These are phyloP conservation scores for Phylloporus rhodoxanthus DNA, from an alignment of 768 basidiomycete species.

Conservation along the genomic window DNA sequence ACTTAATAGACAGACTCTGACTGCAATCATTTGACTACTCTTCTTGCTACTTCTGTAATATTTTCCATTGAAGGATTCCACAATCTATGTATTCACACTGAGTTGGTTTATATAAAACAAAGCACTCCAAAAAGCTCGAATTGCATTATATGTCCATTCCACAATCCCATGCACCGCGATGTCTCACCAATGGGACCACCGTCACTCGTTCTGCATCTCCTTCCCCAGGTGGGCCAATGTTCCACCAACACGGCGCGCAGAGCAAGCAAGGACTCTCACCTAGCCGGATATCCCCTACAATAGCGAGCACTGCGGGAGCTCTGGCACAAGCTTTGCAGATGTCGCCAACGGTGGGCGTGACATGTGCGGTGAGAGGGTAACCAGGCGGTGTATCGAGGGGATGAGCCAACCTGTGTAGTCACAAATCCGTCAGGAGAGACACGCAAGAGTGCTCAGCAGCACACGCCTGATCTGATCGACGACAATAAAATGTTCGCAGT, in stretches of 20 bases:
- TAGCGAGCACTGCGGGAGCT: conserved; percentile 61
- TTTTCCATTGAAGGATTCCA: background rate
- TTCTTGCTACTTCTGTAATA: conserved; percentile 7
- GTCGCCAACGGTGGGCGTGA: conserved; percentile 55
- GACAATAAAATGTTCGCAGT: conserved; percentile 75
- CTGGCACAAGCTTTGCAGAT: conserved; percentile 65
- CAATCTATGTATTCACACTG: background rate
- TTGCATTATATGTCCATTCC: conserved; percentile 1
- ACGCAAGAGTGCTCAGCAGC: background rate
- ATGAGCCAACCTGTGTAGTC: conserved; percentile 47
- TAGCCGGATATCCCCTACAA: conserved; percentile 66
- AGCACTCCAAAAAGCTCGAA: background rate
- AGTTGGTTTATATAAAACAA: background rate
- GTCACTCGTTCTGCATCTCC: conserved; percentile 35
- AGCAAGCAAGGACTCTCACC: conserved; percentile 75
- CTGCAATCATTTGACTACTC: background rate
- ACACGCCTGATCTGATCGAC: conserved; percentile 66
- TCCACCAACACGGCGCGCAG: conserved; percentile 69
- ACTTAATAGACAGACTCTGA: conserved; percentile 26
- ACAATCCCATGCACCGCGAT: conserved; percentile 27
- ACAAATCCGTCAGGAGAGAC: background rate
- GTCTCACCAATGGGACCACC: conserved; percentile 48
- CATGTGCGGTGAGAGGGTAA: conserved; percentile 65
- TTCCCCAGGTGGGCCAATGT: conserved; percentile 52
- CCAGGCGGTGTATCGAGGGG: conserved; percentile 47